Percentiles rank a stretch among this genome's conserved stretches.
phyloP scores from a whole-genome alignment of 108 stramenopile species.

The Cyclotella kingstonii region DNA sequence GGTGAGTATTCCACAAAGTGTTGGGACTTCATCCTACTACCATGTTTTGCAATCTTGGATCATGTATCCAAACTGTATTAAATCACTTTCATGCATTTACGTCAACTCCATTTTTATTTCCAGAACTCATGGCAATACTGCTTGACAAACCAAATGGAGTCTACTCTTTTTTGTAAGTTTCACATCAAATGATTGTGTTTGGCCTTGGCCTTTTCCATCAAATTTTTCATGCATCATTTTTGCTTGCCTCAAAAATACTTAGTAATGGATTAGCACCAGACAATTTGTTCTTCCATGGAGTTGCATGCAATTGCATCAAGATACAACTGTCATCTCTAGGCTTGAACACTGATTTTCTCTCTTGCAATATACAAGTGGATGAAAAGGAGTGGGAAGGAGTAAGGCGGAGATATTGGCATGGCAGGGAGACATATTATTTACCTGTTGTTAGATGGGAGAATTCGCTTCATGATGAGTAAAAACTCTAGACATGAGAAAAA shows the following conservation, averaged over 20 bases:
- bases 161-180: conserved; percentile 77
- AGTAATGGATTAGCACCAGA: conserved; percentile 92
- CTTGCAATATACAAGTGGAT: conserved; percentile 73
- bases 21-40: neutral
- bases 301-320: conserved; percentile 84
- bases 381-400: conserved; percentile 88
- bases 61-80: neutral
- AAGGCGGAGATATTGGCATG: conserved; percentile 91
- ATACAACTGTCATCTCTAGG: conserved; percentile 72
- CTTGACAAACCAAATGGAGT: conserved; percentile 72
- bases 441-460: conserved; percentile 77
- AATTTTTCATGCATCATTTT: neutral
- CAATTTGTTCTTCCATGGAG: conserved; percentile 95
- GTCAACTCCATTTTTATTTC: too few species aligned
- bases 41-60: neutral
- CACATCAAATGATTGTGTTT: neutral
- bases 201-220: conserved; percentile 1
- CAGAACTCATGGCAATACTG: conserved; percentile 39
- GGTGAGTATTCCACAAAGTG: conserved; percentile 4
- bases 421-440: conserved; percentile 83
- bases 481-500: too few species aligned
- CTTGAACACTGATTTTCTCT: conserved; percentile 74
- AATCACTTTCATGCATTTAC: neutral
- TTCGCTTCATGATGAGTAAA: too few species aligned
- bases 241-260: neutral